Conservation (phyloP, 345 rosid species). For the Populus nigra region DNA sequence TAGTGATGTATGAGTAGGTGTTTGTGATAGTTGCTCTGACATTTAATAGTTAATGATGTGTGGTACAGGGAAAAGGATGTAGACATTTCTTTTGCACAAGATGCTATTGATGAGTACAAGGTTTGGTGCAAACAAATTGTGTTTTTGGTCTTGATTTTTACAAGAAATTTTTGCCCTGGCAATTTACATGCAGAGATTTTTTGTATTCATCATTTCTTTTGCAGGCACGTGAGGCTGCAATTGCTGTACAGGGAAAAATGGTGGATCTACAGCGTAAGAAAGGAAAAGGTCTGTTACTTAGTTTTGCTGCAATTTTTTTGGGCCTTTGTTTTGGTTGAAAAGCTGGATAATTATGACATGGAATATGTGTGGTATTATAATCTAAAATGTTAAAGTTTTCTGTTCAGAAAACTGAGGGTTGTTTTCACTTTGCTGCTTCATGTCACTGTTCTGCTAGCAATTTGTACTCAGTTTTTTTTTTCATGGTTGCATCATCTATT, state of each 20-base stretch:
- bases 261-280: constrained; percentile 93
- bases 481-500: too few species aligned
- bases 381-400: background rate
- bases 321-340: background rate
- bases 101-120: constrained; percentile 92
- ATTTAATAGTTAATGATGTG: constrained; percentile 12
- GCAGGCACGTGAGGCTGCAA: constrained; percentile 96
- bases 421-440: background rate
- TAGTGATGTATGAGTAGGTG: background rate
- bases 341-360: background rate
- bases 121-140: constrained; percentile 34
- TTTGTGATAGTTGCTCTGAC: background rate
- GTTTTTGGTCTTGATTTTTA: constrained; percentile 4
- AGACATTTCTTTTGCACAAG: constrained; percentile 89
- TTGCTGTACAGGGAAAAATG: constrained; percentile 78
- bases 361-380: background rate
- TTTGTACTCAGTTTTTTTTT: background rate
- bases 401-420: background rate
- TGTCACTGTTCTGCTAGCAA: background rate
- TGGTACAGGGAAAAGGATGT: constrained; percentile 85
- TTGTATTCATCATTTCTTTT: constrained; percentile 3
- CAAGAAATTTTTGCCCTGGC: background rate
- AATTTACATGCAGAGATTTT: background rate
- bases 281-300: constrained; percentile 66
- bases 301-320: background rate